Percentiles rank a stretch among this genome's conserved stretches.
phyloP scores from a whole-genome alignment of 163 green algal species.

The Scenedesmus sp. region DNA sequence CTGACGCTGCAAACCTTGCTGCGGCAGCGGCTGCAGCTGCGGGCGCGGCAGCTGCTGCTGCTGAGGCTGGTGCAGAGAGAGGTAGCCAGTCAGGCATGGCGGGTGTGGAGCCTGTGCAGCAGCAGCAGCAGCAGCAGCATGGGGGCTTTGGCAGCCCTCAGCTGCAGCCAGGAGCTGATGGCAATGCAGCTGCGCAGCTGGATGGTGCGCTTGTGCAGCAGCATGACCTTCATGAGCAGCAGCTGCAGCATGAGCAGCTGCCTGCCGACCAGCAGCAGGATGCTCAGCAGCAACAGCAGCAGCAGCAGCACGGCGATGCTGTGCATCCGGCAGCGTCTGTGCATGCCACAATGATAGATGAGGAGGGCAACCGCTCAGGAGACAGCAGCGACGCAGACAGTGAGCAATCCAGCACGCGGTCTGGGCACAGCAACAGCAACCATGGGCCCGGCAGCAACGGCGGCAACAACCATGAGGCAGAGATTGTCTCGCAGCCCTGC shows the following conservation, averaged over 20 bases:
- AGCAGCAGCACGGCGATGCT: neutral
- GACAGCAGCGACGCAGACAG: conserved; percentile 27
- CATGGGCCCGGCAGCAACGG: neutral
- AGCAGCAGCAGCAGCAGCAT: conserved; percentile 28
- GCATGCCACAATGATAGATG: conserved; percentile 41
- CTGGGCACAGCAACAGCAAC: conserved; percentile 24
- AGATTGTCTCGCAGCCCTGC: conserved; percentile 51
- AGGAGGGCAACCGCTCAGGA: neutral
- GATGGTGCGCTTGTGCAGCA: neutral
- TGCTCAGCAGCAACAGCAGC: conserved; percentile 1
- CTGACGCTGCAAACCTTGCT: neutral
- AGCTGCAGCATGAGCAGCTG: conserved; percentile 13
- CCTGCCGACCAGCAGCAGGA: conserved; percentile 7
- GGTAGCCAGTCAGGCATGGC: neutral
- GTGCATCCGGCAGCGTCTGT: conserved; percentile 48
- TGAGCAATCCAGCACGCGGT: conserved; percentile 23
- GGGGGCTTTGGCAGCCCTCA: neutral
- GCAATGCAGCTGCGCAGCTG: neutral
- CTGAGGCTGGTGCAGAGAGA: neutral
- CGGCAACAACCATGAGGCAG: neutral
- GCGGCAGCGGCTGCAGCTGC: neutral
- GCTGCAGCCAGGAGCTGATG: neutral
- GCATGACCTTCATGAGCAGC: neutral
- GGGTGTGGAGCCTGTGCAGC: neutral
- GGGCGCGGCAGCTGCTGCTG: neutral